Evolutionary conservation across 371 early-diverging fungal species (phyloP).

Genomic region (Phascolomyces articulosus): DNA sequence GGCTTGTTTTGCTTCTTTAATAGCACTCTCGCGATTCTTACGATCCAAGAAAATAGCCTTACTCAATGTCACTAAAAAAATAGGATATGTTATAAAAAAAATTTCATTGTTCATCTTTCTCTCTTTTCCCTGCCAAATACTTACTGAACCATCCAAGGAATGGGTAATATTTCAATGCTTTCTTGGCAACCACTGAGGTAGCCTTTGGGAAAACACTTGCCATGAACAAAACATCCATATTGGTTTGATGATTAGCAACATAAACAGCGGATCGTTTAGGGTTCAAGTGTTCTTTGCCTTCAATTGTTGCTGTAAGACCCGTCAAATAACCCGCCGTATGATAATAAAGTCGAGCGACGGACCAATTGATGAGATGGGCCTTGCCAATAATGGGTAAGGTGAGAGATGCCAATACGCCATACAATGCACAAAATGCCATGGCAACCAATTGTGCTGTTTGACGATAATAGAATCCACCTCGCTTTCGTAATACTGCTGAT

Average conservation of each 20-base stretch:
- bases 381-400: constrained; percentile 46
- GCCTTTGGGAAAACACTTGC: constrained; percentile 74
- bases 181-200: constrained; percentile 83
- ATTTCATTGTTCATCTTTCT: too few relatives aligned
- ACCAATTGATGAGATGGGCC: constrained; percentile 59
- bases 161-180: constrained; percentile 80
- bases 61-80: constrained; percentile 67
- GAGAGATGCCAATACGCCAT: constrained; percentile 52
- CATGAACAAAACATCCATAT: constrained; percentile 78
- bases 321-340: constrained; percentile 47
- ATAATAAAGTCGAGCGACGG: constrained; percentile 63
- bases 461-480: constrained; percentile 38
- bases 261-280: constrained; percentile 64
- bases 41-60: constrained; percentile 90
- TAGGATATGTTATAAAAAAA: neutral
- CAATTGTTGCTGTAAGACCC: constrained; percentile 62
- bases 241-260: constrained; percentile 89
- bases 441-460: constrained; percentile 25
- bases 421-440: constrained; percentile 31
- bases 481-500: constrained; percentile 24
- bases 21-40: constrained; percentile 79
- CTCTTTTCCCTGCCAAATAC: constrained; percentile 23
- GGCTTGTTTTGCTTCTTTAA: constrained; percentile 79
- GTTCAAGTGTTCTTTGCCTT: constrained; percentile 63
- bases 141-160: constrained; percentile 88